Base-by-base conservation (phyloP, 225 moss, liverwort and hornwort species). In the Asterella californica region DNA sequence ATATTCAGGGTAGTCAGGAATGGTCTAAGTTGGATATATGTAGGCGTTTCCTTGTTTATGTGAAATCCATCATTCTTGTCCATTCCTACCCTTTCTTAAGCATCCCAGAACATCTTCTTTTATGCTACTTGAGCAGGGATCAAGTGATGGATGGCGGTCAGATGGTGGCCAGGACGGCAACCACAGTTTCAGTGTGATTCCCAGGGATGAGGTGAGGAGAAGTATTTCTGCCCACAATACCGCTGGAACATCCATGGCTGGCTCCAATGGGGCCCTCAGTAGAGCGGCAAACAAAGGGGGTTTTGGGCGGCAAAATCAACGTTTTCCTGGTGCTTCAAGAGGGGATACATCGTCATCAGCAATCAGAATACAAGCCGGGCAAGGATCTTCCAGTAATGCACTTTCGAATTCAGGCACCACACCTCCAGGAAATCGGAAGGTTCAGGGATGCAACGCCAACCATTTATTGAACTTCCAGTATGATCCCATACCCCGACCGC, bases 401-500 rank as follows among this genome's bases (percentile, higher is more conserved):
- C 85, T 47, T 24, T 83, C 78, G 32, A 61, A 68, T 45, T 68
- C 80, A 52, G 90, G 90, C 64, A 61, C 74, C 76, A 85, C 77
- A 59, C 90, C 88, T 76, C 86, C 88, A 60, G 93, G 88, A 63
- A 84, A 88, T 80, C 91, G 90, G 83, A 94, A 84, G 80, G 91
- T 83, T 72, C 94, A 99, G 74, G 88, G 81, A 69, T 90, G 85
- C 75, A 93, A 85, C 78, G 97, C 92, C 50, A 93, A 99, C 54
- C 88, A 99, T 79, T 89, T 99, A 10, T 36, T 99, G 72, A 99
- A 99, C 64, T 99, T 99, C 76, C 97, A 99, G 61, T 95, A 99
- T 85, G 97, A 99, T 85, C 92, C 92, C 14, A 92, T 95, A 77
- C 83, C 87, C 62, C 90, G 97, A 37, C 88, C 90, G 42, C 82